Evolutionary conservation across 768 basidiomycete species (phyloP), one percentile per base, ranked within the genome.

Genomic region (Pulveroboletus sp.): DNA sequence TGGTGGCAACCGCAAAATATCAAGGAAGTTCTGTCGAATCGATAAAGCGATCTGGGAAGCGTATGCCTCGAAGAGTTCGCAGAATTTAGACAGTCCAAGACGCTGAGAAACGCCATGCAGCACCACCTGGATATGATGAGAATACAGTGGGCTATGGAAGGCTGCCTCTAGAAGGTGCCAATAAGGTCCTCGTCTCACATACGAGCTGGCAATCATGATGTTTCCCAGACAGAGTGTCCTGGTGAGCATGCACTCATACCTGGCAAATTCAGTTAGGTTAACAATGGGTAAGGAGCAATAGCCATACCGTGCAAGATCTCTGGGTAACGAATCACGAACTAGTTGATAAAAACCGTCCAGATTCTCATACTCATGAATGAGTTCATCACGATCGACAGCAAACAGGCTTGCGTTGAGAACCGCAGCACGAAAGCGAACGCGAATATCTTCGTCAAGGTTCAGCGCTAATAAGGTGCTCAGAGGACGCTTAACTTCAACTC

Each of bases 81-180:
- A 75, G 14, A 85, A 70, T 3, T 70, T 69, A 8, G 65, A 56
- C 37, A 97, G 64, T 12, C 90, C 91, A 41, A 98, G 73, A 8
- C 85, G 74, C 43, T 71, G 63, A 0, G 89, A 79, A 18, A 87
- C 83, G 7, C 81, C 81, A 14, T 58, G 59, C 33, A 97, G 70
- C 35, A 87, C 73, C 8, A 75, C 72, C 50, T 76, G 68, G 38
- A 79, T 69, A 44, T 69, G 67, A 5, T 56, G 46, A 45, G 59
- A 51, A 62, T 63, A 49, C 43, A 62, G 54, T 37, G 54, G 54
- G 15, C 59, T 62, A 54, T 75, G 67, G 55, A 55, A 72, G 58
- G 66, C 79, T 6, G 80, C 78, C 64, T 94, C 92, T 51, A 97
- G 71, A 43, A 98, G 64, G 66, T 95, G 86, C 83, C 87, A 93